Evolutionary conservation across 129 eudicot genomes (phyloP), one percentile per base, ranked within the genome.

Genomic region (Artemisia annua): DNA sequence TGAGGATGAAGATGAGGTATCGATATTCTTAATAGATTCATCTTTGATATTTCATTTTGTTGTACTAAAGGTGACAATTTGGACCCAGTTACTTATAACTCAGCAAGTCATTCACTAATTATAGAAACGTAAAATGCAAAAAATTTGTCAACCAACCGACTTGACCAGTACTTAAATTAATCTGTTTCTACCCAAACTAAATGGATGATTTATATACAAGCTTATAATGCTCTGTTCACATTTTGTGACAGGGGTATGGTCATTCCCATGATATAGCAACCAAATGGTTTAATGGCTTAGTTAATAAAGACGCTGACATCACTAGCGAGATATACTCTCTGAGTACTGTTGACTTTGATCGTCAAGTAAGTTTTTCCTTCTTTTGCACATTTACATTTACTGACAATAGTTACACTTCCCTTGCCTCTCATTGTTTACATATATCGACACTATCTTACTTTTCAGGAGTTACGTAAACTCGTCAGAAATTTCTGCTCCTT

Each of bases 281-380:
- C 71, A 86, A 85, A 83, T 94, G 98, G 98, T 90, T 69, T 73
- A 88, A 90, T 78, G 98, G 97, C 20, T 80, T 94, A 61, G 72
- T 89, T 51, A 87, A 75, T 68, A 90, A 83, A 82, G 97, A 94
- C 73, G 72, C 72, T 55, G 52, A 67, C 73, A 83, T 87, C 64
- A 86, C 89, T 70, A 90, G 88, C 18, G 98, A 94, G 85, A 71
- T 94, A 70, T 94, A 94, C 82, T 94, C 97, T 18, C 81, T 94
- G 72, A 80, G 75, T 49, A 85, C 63, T 12, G 92, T 94, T 57
- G 97, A 90, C 17, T 90, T 90, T 86, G 97, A 94, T 70, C 89
- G 97, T 19, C 98, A 94, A 87, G 98, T 94, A 74, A 64, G 89
- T 73, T 82, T 39, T 13, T 26, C 30, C 18, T 30, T 59, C 39